A percentile compares a stretch with the other conserved stretches of the same genome.
Conservation (phyloP, 768 basidiomycete species). For the Leccinum ochraceum region DNA sequence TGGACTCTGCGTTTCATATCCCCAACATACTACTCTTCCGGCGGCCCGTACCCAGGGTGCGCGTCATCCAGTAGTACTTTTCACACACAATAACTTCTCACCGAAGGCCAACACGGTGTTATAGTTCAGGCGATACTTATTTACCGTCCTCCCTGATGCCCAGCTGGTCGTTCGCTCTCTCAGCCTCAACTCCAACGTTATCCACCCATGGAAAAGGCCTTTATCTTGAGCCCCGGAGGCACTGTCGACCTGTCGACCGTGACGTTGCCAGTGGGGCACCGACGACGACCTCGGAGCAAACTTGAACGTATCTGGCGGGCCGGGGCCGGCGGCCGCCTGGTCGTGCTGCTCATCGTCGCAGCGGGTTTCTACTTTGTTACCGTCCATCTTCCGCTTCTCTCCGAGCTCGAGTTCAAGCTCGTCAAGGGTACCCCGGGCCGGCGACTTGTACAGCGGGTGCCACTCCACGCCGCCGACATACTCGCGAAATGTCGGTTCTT, state of each 20-base stretch:
- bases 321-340: constrained; percentile 5
- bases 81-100: too few relatives aligned
- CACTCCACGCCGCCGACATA: constrained; percentile 29
- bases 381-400: constrained; percentile 11
- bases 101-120: too few relatives aligned
- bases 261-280: background rate
- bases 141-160: too few relatives aligned
- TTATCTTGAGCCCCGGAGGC: background rate
- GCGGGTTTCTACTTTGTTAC: constrained; percentile 16
- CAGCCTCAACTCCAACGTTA: background rate
- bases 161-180: background rate
- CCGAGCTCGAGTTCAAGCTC: background rate
- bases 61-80: too few relatives aligned
- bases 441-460: constrained; percentile 12
- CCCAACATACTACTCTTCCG: too few relatives aligned
- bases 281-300: background rate
- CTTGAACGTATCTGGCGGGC: background rate
- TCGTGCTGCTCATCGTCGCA: constrained; percentile 16
- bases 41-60: too few relatives aligned
- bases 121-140: too few relatives aligned
- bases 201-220: constrained; percentile 16
- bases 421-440: background rate
- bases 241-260: constrained; percentile 1
- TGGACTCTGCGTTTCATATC: too few relatives aligned
- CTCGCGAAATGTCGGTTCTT: constrained; percentile 50